Percentiles rank a stretch among this genome's conserved stretches.
Conservation (phyloP, 495 filamentous ascomycete genomes). For the Friedmanniomyces simplex region DNA sequence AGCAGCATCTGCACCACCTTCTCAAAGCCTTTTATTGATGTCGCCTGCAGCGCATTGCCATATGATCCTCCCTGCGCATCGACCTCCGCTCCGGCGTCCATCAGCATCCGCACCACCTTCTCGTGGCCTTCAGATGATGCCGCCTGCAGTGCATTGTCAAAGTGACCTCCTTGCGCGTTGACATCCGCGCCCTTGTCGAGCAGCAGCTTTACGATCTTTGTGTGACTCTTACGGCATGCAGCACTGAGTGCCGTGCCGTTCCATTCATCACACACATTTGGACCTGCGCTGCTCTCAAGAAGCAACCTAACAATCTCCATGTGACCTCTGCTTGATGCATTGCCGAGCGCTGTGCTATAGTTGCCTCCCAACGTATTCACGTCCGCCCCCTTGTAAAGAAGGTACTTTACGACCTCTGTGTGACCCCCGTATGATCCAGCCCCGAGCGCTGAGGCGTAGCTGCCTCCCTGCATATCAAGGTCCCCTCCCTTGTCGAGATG, state of each 20-base stretch:
- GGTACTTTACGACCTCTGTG: conserved; percentile 3
- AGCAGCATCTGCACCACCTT: neutral
- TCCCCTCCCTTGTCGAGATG: conserved; percentile 1
- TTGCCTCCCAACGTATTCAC: conserved; percentile 17
- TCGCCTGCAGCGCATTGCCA: conserved; percentile 1
- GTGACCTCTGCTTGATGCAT: conserved; percentile 14
- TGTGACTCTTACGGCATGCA: conserved; percentile 13
- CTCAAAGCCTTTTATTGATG: neutral
- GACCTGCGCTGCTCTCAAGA: conserved; percentile 13
- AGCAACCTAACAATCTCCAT: conserved; percentile 14
- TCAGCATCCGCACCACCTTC: conserved; percentile 5
- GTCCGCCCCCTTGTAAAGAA: conserved; percentile 6
- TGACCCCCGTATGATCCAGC: conserved; percentile 4
- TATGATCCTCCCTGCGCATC: conserved; percentile 3
- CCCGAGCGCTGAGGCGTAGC: neutral
- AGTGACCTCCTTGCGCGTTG: no score
- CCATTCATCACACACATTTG: conserved; percentile 15
- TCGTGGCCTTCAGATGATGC: neutral
- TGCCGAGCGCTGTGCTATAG: conserved; percentile 23
- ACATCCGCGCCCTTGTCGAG: conserved; percentile 1
- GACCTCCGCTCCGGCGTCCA: conserved; percentile 6
- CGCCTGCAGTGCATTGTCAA: neutral
- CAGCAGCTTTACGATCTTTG: conserved; percentile 15
- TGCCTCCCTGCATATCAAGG: neutral
- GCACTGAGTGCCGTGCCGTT: conserved; percentile 19